Conservation (phyloP, 805 yeast species). For the Jamesozyma lodderae region DNA sequence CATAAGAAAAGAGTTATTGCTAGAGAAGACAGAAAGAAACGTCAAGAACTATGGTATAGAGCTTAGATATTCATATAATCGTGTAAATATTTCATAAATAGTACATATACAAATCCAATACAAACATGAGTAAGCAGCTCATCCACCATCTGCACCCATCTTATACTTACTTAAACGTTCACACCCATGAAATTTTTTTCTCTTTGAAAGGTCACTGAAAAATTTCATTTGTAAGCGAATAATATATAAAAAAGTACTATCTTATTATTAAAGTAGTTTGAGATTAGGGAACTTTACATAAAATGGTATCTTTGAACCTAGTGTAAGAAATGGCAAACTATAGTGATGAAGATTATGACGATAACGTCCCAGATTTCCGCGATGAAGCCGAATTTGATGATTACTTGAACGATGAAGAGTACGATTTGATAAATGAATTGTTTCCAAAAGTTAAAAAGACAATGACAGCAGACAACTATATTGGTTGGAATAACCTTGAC, state of each 20-base stretch:
- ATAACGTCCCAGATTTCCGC: constrained; percentile 28
- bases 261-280: no score
- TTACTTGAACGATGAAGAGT: constrained; percentile 30
- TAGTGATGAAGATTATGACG: constrained; percentile 24
- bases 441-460: constrained; percentile 37
- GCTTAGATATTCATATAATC: constrained; percentile 17
- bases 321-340: constrained; percentile 19
- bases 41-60: constrained; percentile 57
- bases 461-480: constrained; percentile 33
- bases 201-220: no score
- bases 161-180: no score
- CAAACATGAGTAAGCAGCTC: no score
- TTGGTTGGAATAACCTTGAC: constrained; percentile 35
- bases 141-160: no score
- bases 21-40: constrained; percentile 47
- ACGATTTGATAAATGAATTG: constrained; percentile 35
- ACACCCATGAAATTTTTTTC: no score
- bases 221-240: no score
- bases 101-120: no score
- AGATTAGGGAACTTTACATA: no score
- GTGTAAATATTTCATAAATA: no score
- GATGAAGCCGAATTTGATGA: constrained; percentile 35
- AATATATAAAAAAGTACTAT: neutral
- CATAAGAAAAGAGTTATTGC: constrained; percentile 38
- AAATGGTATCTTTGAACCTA: no score